Evolutionary conservation across 768 basidiomycete species (phyloP).

Genomic region (Pilatotrama ljubarskyi): DNA sequence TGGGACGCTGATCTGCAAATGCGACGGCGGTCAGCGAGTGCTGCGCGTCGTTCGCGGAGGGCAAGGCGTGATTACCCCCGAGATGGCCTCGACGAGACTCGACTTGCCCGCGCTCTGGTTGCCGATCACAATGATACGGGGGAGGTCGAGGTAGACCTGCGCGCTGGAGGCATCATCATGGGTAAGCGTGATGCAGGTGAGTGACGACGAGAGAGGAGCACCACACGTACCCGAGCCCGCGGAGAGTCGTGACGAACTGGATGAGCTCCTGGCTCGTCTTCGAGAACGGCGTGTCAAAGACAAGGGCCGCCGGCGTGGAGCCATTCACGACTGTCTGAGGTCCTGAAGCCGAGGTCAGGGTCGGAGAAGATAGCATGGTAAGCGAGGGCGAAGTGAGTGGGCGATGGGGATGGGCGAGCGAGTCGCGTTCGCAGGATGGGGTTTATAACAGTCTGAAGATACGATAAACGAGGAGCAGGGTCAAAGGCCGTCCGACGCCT

Average conservation of each 20-base stretch:
- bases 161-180: slow-evolving; percentile 32
- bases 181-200: background rate
- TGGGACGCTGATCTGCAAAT: slow-evolving; percentile 45
- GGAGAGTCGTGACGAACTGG: slow-evolving; percentile 5
- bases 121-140: slow-evolving; percentile 52
- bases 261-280: slow-evolving; percentile 8
- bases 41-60: background rate
- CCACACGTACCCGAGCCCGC: background rate
- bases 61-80: slow-evolving; percentile 40
- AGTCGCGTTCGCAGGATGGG: too few relatives aligned
- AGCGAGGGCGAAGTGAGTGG: too few relatives aligned
- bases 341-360: too few relatives aligned
- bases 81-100: slow-evolving; percentile 51
- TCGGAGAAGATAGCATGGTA: too few relatives aligned
- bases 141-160: slow-evolving; percentile 48
- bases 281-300: background rate
- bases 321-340: too few relatives aligned
- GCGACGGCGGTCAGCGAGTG: background rate
- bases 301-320: too few relatives aligned
- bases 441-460: too few relatives aligned
- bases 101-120: slow-evolving; percentile 54
- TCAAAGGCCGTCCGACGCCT: too few relatives aligned
- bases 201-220: background rate
- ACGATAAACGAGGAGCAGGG: too few relatives aligned
- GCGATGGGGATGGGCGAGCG: too few relatives aligned